Percentiles rank a stretch among this genome's conserved stretches.
These are phyloP conservation scores for Aspergillus hortae DNA, from an alignment of 2,329 filamentous ascomycete species.

Conservation along the genomic window DNA sequence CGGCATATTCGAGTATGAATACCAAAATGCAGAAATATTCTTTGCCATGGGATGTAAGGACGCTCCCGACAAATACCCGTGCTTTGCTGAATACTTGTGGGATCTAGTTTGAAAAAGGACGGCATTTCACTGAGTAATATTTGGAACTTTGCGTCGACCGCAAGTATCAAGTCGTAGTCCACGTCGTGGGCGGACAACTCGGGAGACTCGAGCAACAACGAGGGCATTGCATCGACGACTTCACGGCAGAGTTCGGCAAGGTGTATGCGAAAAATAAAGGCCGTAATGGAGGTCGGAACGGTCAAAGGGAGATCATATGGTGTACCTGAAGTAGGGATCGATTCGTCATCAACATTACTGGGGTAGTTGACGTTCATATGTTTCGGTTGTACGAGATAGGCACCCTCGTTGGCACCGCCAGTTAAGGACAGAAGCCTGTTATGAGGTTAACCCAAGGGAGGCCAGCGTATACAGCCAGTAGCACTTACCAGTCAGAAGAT, in stretches of 20 bases:
- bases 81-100: conserved; percentile 16
- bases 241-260: conserved; percentile 4
- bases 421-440: conserved; percentile 19
- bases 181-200: background rate
- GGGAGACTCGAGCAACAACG: background rate
- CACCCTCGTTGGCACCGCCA: conserved; percentile 17
- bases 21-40: conserved; percentile 17
- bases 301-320: background rate
- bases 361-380: conserved; percentile 21
- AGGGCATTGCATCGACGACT: conserved; percentile 5
- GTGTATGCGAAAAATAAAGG: conserved; percentile 3
- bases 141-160: background rate
- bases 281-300: background rate
- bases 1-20: conserved; percentile 19
- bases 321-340: conserved; percentile 6
- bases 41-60: conserved; percentile 19
- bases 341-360: conserved; percentile 20
- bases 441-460: background rate
- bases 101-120: conserved; percentile 8
- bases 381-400: conserved; percentile 18
- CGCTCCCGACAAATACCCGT: conserved; percentile 16
- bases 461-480: background rate
- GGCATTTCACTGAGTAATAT: background rate
- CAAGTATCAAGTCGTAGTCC: conserved; percentile 1
- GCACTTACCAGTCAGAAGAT: conserved; percentile 20